Percentiles rank a stretch among this genome's conserved stretches.
Evolutionary conservation across 345 rosid species (phyloP).

Genomic region (Bruguiera sexangula): DNA sequence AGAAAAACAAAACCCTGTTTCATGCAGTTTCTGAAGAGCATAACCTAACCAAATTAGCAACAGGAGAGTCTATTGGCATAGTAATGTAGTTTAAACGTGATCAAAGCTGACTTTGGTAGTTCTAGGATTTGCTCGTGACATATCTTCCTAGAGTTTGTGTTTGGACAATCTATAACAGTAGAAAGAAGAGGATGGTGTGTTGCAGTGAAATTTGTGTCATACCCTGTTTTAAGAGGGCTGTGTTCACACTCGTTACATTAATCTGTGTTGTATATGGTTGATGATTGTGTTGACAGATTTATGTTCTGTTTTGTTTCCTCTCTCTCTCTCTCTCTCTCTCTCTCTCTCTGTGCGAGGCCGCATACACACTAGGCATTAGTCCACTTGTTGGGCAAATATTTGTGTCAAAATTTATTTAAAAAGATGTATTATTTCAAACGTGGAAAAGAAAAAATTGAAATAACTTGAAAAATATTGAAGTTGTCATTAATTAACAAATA

Average conservation of each 20-base stretch:
- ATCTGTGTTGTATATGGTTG: background rate
- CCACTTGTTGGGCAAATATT: too few relatives aligned
- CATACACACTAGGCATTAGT: too few relatives aligned
- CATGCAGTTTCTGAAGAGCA: background rate
- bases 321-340: too few relatives aligned
- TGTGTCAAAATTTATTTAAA: too few relatives aligned
- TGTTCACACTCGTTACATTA: constrained; percentile 9
- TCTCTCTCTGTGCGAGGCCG: too few relatives aligned
- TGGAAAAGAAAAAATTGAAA: too few relatives aligned
- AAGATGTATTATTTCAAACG: too few relatives aligned
- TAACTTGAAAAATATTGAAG: too few relatives aligned
- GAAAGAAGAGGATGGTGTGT: constrained; percentile 9
- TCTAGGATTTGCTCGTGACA: constrained; percentile 10
- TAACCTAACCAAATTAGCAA: constrained; percentile 24
- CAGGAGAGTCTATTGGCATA: constrained; percentile 14
- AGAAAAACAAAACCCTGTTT: background rate
- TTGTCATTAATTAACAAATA: too few relatives aligned
- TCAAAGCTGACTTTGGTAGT: constrained; percentile 18
- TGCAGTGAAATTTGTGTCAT: constrained; percentile 20
- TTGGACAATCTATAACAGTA: constrained; percentile 9
- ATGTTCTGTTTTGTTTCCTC: too few relatives aligned
- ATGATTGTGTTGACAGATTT: background rate
- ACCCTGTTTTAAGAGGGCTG: constrained; percentile 18
- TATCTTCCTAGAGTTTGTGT: constrained; percentile 8
- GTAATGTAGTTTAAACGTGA: constrained; percentile 14